These are phyloP conservation scores for Chalciporus piperatus DNA, from an alignment of 768 basidiomycete genomes.

Conservation along the genomic window DNA sequence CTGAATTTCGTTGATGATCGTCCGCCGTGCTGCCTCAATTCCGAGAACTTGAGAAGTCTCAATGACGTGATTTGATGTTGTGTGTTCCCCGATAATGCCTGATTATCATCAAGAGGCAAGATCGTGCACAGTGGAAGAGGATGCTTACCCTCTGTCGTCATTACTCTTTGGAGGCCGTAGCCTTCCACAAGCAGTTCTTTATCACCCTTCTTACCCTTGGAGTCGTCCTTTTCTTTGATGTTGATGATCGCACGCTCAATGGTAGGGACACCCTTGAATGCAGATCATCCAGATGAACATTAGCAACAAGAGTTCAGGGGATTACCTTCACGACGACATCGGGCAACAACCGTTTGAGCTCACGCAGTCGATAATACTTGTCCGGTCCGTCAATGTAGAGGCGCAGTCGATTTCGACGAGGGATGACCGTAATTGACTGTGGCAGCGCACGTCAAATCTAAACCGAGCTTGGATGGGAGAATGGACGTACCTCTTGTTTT, in stretches of 20 bases:
- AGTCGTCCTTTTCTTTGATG: conserved; percentile 85
- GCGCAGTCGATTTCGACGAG: conserved; percentile 69
- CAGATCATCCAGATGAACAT: background rate
- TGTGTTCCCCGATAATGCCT: conserved; percentile 92
- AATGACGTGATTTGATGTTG: conserved; percentile 96
- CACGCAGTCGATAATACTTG: conserved; percentile 81
- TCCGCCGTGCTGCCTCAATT: conserved; percentile 91
- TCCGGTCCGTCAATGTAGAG: conserved; percentile 77
- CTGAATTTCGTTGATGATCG: conserved; percentile 96
- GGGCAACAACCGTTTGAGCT: conserved; percentile 79
- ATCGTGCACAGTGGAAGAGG: background rate
- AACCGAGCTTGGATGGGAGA: background rate
- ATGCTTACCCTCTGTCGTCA: conserved; percentile 86
- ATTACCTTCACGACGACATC: conserved; percentile 87
- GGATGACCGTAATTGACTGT: conserved; percentile 77
- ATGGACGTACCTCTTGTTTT: conserved; percentile 65
- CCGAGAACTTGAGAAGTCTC: conserved; percentile 95
- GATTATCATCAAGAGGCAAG: background rate
- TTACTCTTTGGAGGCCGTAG: conserved; percentile 93
- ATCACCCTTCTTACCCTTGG: conserved; percentile 77
- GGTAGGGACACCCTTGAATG: conserved; percentile 70
- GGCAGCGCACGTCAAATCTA: background rate
- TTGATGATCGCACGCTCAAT: conserved; percentile 95
- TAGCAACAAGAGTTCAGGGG: background rate
- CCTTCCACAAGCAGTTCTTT: conserved; percentile 96